These are phyloP conservation scores for Russula sp. DNA, from an alignment of 768 basidiomycete species.

Conservation along the genomic window DNA sequence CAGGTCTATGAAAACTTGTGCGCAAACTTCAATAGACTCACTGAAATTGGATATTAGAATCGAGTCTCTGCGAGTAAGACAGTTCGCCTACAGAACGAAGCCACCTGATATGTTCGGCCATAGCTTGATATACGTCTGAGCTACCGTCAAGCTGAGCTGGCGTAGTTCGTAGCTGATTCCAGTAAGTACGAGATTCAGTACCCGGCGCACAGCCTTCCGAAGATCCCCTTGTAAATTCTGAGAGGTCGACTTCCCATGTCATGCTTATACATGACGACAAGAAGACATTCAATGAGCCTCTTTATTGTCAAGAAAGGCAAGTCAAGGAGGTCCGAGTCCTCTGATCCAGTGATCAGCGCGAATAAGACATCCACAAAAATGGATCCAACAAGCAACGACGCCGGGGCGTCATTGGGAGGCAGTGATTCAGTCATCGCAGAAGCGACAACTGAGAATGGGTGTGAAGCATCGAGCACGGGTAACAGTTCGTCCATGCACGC, in stretches of 20 bases:
- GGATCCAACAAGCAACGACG: conserved; percentile 55
- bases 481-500: conserved; percentile 60
- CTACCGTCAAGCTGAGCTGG: conserved; percentile 58
- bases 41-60: conserved; percentile 36
- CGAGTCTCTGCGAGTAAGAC: background rate
- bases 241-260: conserved; percentile 59
- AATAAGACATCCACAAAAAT: conserved; percentile 61
- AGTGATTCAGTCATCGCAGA: conserved; percentile 44
- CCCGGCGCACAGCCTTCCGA: conserved; percentile 50
- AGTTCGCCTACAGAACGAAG: conserved; percentile 49
- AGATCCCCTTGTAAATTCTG: conserved; percentile 51
- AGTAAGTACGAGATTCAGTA: conserved; percentile 49
- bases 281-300: conserved; percentile 57
- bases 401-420: conserved; percentile 44
- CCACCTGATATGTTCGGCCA: conserved; percentile 54
- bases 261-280: conserved; percentile 70
- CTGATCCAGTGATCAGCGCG: conserved; percentile 47
- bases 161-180: conserved; percentile 66
- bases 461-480: conserved; percentile 57
- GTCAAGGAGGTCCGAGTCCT: conserved; percentile 39
- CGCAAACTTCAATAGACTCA: conserved; percentile 51
- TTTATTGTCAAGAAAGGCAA: conserved; percentile 59
- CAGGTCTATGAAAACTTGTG: conserved; percentile 48
- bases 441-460: conserved; percentile 47
- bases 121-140: conserved; percentile 60